A percentile compares a stretch with the other conserved stretches of the same genome.
These are phyloP conservation scores for Penicillium griseofulvum DNA, from an alignment of 2,329 filamentous ascomycete species.

Conservation along the genomic window DNA sequence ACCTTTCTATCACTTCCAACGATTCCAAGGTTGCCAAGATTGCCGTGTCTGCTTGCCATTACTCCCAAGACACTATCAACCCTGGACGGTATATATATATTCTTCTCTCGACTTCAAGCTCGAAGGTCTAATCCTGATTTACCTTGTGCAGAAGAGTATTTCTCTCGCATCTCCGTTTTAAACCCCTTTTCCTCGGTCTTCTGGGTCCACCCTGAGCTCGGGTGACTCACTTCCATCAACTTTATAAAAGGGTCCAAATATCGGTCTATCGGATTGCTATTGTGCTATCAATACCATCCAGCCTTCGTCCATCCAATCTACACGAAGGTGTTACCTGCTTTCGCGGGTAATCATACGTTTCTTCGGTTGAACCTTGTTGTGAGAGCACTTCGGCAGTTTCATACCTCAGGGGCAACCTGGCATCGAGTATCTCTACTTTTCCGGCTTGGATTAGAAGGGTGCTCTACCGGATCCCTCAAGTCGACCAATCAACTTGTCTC, in stretches of 20 bases:
- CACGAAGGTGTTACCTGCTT: slow-evolving; percentile 1
- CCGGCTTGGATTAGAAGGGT: slow-evolving; percentile 22
- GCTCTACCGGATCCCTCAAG: slow-evolving; percentile 23
- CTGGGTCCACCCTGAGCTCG: slow-evolving; percentile 7
- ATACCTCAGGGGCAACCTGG: slow-evolving; percentile 22
- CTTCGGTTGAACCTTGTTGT: slow-evolving; percentile 1
- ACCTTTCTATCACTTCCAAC: slow-evolving; percentile 5
- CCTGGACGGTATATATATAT: slow-evolving; percentile 15
- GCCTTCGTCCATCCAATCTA: slow-evolving; percentile 4
- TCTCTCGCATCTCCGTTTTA: background rate
- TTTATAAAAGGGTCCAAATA: background rate
- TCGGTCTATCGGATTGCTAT: background rate
- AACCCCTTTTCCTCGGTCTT: slow-evolving; percentile 3
- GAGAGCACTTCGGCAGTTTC: slow-evolving; percentile 7
- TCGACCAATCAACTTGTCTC: background rate
- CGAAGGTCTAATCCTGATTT: slow-evolving; percentile 3
- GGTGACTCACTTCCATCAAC: slow-evolving; percentile 11
- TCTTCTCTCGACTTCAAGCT: slow-evolving; percentile 14
- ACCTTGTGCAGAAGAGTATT: slow-evolving; percentile 6
- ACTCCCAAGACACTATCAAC: slow-evolving; percentile 11
- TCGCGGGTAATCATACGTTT: slow-evolving; percentile 1
- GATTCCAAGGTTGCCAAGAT: slow-evolving; percentile 6
- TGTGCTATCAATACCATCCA: background rate
- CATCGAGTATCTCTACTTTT: slow-evolving; percentile 22
- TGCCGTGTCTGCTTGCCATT: slow-evolving; percentile 4